A percentile compares a stretch with the other conserved stretches of the same genome.
phyloP scores from a whole-genome alignment of 306 rosid species.

The Acacia acuminata region DNA sequence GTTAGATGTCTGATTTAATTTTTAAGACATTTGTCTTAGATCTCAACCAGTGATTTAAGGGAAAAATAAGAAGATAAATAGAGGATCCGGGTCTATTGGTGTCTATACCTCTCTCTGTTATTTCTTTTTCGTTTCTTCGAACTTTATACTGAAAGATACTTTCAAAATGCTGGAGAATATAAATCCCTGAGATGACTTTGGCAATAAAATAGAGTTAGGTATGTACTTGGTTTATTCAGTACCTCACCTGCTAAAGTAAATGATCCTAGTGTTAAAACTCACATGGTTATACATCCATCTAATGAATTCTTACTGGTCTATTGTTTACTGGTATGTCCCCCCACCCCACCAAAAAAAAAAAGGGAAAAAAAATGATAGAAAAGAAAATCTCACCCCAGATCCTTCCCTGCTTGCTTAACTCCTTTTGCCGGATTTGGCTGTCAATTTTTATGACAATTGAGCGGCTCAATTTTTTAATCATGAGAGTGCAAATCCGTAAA shows the following conservation, averaged over 20 bases:
- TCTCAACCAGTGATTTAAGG: neutral
- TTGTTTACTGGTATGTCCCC: neutral
- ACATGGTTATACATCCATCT: neutral
- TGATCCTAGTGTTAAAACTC: neutral
- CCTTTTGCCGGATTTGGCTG: neutral
- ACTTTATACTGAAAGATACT: neutral
- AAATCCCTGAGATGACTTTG: neutral
- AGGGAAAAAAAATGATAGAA: neutral
- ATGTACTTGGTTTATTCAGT: neutral
- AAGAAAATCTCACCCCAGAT: neutral
- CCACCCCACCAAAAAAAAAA: neutral
- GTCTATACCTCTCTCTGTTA: too few species aligned
- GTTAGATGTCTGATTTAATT: neutral
- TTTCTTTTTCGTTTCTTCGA: too few species aligned
- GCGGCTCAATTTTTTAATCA: neutral
- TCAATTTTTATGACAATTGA: too few species aligned
- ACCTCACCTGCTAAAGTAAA: neutral
- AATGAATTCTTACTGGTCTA: neutral
- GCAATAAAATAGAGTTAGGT: neutral
- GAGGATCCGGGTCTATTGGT: neutral
- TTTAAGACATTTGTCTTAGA: neutral
- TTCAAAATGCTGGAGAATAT: too few species aligned
- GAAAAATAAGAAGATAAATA: neutral
- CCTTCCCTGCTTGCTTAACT: neutral
- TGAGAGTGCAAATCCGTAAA: constrained; percentile 3